phyloP scores from a whole-genome alignment of 1,139 yeast genomes.

The Scheffersomyces titani region DNA sequence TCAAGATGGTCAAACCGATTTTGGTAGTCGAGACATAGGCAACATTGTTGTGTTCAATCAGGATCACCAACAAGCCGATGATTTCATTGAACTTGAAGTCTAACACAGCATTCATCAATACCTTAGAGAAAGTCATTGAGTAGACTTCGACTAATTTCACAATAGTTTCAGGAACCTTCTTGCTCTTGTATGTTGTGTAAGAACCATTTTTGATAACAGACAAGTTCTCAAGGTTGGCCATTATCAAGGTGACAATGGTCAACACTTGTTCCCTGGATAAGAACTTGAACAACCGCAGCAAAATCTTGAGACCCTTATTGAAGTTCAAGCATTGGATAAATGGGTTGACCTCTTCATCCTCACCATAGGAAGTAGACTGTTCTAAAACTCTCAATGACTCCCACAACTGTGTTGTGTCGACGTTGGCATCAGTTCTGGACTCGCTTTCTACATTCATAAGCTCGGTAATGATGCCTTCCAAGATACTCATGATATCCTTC shows the following conservation, averaged over 20 bases:
- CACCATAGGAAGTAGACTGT: constrained; percentile 47
- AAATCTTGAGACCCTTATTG: constrained; percentile 85
- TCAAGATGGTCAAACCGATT: constrained; percentile 82
- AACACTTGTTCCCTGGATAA: constrained; percentile 76
- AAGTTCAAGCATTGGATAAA: constrained; percentile 82
- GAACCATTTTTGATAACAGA: constrained; percentile 80
- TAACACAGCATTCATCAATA: constrained; percentile 80
- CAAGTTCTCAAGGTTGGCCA: constrained; percentile 80
- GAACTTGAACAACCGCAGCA: constrained; percentile 87
- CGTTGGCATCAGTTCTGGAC: constrained; percentile 64
- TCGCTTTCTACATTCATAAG: constrained; percentile 81
- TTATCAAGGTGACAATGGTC: constrained; percentile 75
- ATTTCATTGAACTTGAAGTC: constrained; percentile 83
- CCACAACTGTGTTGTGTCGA: constrained; percentile 69
- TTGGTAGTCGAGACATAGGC: constrained; percentile 79
- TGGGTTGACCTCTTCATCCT: constrained; percentile 60
- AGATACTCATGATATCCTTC: constrained; percentile 51
- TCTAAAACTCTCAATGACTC: constrained; percentile 70
- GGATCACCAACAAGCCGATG: constrained; percentile 73
- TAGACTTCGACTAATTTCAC: constrained; percentile 75
- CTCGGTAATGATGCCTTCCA: constrained; percentile 79
- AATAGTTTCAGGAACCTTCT: constrained; percentile 54
- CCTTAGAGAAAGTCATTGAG: constrained; percentile 81
- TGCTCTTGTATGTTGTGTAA: constrained; percentile 61
- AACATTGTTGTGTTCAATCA: constrained; percentile 72